phyloP scores from a whole-genome alignment of 2,329 filamentous ascomycete genomes.

The Cercospora janseana region DNA sequence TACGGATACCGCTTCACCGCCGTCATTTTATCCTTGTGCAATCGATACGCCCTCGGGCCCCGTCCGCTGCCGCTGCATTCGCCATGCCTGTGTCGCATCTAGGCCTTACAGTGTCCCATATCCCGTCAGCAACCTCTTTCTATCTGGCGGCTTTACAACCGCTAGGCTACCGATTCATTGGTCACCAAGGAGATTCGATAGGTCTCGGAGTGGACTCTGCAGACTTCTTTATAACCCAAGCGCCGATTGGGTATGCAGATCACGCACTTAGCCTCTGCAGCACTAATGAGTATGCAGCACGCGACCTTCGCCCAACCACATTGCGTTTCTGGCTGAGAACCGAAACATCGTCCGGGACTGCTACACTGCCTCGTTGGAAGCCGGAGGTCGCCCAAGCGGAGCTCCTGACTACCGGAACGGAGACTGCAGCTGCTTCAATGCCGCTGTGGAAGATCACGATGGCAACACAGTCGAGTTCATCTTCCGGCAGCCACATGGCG shows the following conservation, averaged over 20 bases:
- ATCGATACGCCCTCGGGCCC: conserved; percentile 1
- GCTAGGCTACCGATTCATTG: conserved; percentile 71
- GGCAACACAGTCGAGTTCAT: conserved; percentile 82
- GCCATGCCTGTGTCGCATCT: conserved; percentile 62
- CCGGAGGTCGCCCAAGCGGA: conserved; percentile 60
- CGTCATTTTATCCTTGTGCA: conserved; percentile 20
- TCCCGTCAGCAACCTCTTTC: conserved; percentile 78
- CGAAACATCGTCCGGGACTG: conserved; percentile 67
- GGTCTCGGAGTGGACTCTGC: conserved; percentile 60
- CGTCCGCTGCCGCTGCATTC: conserved; percentile 7
- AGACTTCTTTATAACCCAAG: conserved; percentile 64
- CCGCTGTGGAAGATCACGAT: conserved; percentile 71
- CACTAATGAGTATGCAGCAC: conserved; percentile 25
- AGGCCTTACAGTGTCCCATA: conserved; percentile 69
- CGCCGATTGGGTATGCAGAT: conserved; percentile 54
- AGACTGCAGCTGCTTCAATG: conserved; percentile 59
- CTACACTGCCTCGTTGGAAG: conserved; percentile 66
- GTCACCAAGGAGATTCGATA: conserved; percentile 59
- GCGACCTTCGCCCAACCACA: conserved; percentile 34
- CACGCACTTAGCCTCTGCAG: not conserved
- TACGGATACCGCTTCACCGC: conserved; percentile 20
- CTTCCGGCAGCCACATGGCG: conserved; percentile 47
- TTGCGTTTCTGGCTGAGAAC: conserved; percentile 65
- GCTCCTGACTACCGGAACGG: conserved; percentile 55
- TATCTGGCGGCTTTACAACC: conserved; percentile 77